These are phyloP conservation scores for Colletotrichum liriopes DNA, from an alignment of 2,329 filamentous ascomycete species.

Conservation along the genomic window DNA sequence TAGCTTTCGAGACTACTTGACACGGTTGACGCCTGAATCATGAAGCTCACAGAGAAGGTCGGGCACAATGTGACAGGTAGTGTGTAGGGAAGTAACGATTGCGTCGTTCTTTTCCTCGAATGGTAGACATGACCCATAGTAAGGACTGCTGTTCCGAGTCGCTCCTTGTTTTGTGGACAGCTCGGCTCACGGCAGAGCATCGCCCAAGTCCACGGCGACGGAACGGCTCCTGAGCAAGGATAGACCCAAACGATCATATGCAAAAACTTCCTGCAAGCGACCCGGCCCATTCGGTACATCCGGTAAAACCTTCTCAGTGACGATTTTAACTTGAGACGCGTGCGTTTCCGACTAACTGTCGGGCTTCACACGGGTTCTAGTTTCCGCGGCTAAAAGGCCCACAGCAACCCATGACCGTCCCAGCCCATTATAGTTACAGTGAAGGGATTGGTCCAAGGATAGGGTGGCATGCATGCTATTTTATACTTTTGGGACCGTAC, in stretches of 20 bases:
- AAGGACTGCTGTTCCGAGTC: too few species aligned
- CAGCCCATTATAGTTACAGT: neutral
- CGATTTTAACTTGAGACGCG: slow-evolving; percentile 25
- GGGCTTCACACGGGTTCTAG: neutral
- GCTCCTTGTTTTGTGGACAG: neutral
- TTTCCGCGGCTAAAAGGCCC: slow-evolving; percentile 16
- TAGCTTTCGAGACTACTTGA: neutral
- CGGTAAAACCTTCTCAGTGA: neutral
- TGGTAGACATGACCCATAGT: neutral
- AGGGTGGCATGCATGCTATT: too few species aligned
- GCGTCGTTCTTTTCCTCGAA: neutral
- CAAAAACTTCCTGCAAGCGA: neutral
- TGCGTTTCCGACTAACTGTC: neutral
- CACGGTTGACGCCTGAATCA: neutral
- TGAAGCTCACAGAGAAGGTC: neutral
- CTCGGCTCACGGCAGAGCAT: neutral
- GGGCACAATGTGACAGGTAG: neutral
- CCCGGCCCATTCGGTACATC: neutral
- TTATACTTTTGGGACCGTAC: neutral
- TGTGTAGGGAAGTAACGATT: neutral
- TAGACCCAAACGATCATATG: neutral
- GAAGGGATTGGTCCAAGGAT: neutral
- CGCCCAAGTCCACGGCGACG: neutral
- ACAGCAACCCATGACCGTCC: neutral
- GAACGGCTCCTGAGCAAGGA: neutral